Conservation (phyloP, 2,329 filamentous ascomycete species). For the Knufia fluminis region DNA sequence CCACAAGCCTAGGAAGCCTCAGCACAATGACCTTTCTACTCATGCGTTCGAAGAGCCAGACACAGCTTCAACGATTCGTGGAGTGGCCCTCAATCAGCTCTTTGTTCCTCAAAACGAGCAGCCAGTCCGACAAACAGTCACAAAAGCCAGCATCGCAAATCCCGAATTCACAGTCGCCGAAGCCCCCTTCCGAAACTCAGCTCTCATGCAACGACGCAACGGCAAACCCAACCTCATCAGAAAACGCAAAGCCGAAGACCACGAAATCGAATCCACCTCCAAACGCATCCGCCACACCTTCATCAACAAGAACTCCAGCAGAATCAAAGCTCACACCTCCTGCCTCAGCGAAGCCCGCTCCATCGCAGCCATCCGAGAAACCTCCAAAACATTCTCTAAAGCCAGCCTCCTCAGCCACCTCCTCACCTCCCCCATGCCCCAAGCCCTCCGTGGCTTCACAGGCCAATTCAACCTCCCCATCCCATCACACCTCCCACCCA, state of each 20-base stretch:
- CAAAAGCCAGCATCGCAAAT: not conserved
- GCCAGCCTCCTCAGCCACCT: not conserved
- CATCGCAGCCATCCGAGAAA: not conserved
- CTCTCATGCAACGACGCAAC: not conserved
- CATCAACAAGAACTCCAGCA: too few relatives aligned
- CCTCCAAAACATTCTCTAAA: not conserved
- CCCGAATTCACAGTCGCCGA: not conserved
- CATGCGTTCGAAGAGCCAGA: too few relatives aligned
- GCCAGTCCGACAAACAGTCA: too few relatives aligned
- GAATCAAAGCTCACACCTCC: too few relatives aligned
- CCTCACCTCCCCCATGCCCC: not conserved
- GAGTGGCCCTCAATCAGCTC: too few relatives aligned
- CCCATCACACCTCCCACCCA: not conserved
- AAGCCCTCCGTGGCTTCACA: not conserved
- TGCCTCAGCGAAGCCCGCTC: not conserved
- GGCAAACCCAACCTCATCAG: not conserved
- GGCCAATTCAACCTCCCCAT: not conserved
- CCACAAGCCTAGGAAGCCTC: too few relatives aligned
- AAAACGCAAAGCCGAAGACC: not conserved
- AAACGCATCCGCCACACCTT: not conserved
- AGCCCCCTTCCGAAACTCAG: not conserved
- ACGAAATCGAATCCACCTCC: not conserved
- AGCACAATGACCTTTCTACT: too few relatives aligned
- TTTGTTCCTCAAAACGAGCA: too few relatives aligned
- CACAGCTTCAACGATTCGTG: too few relatives aligned